Evolutionary conservation across 768 basidiomycete species (phyloP), one percentile per base, ranked within the genome.

Genomic region (Leucocoprinus birnbaumii): DNA sequence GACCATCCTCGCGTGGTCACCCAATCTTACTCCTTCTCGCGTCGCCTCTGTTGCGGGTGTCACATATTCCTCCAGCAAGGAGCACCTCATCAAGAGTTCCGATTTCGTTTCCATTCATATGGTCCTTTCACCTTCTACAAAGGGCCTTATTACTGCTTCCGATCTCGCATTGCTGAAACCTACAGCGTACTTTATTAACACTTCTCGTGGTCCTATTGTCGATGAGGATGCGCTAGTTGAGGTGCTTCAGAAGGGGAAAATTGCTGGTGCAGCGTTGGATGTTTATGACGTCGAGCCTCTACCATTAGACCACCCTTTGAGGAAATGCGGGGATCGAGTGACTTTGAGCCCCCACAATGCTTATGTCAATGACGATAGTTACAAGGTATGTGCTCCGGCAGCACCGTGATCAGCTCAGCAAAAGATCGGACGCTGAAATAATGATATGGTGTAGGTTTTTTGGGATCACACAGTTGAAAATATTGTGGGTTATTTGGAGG

Each of bases 261-360:
- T 87, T 34, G 75, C 76, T 2, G 86, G 83, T 0, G 85, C 80
- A 0, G 86, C 82, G 0, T 63, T 87, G 51, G 86, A 87, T 65
- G 86, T 88, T 1, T 87, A 79, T 62, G 84, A 85, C 44, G 62
- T 76, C 34, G 85, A 89, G 61, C 87, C 86, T n/a, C 66, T 86
- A 50, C 82, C 83, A 3, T 58, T 80, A 34, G 77, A 80, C 48
- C 80, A 85, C 62, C 76, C 81, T 0, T 56, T 85, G 18, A 72
- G 84, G 47, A 71, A 63, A 31, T 62, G 80, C 49, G 67, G 73
- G 45, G 83, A 83, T 56, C 41, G 41, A 10, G 80, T 84, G 3
- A 82, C 81, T 1, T 67, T 86, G 31, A 78, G 73, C n/a, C 85
- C 85, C 1, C 86, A 87, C 61, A 79, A 73, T 55, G 84, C 76